Base-by-base conservation (phyloP, 2,329 filamentous ascomycete species). In the Elsinoe ampelina region DNA sequence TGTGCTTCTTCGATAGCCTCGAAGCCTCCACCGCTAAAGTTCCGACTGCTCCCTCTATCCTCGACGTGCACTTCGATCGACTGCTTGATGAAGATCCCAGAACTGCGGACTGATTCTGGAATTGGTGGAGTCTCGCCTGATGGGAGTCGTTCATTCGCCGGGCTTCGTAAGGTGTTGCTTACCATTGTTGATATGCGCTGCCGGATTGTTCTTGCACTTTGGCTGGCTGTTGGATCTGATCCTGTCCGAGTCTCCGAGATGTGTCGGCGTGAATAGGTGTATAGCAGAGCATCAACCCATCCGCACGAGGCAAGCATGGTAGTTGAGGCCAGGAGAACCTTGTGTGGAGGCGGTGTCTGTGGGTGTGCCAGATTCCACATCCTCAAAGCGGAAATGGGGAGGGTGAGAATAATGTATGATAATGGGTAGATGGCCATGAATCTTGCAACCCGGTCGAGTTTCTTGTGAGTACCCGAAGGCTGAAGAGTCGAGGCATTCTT, bases 401-500 rank as follows among this genome's bases (percentile, higher is more conserved):
- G 74, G 0, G 84, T 87, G 65, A 84, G 85, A n/a, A 84, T 63
- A 3, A 85, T 76, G 66, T 87, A 87, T 60, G 87, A 82, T 61
- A 84, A 65, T 0, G 85, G 85, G 59, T 88, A 87, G 7, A 85
- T 74, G 22, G 85, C 71, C 77, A 80, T 80, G 59, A 86, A 82
- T 11, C 80, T 73, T 5, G 75, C 70, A 38, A 76, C 73, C 11
- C 66, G 68, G 30, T 66, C 65, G 34, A 68, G 62, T 26, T 39
- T 39, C 19, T 34, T 35, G 34, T 38, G 47, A 12, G 50, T 10
- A 15, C 36, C 20, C 12, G 50, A 39, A 2, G 50, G 26, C 15
- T 30, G 34, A 3, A 54, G 38, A 30, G 19, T 26, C 11, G 50
- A 39, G 12, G 36, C 50, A 12, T 30, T 15, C 35, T 54, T 41